Evolutionary conservation across 2,329 filamentous ascomycete genomes (phyloP), one percentile per base, ranked within the genome.

Genomic region (Apiospora koreana): DNA sequence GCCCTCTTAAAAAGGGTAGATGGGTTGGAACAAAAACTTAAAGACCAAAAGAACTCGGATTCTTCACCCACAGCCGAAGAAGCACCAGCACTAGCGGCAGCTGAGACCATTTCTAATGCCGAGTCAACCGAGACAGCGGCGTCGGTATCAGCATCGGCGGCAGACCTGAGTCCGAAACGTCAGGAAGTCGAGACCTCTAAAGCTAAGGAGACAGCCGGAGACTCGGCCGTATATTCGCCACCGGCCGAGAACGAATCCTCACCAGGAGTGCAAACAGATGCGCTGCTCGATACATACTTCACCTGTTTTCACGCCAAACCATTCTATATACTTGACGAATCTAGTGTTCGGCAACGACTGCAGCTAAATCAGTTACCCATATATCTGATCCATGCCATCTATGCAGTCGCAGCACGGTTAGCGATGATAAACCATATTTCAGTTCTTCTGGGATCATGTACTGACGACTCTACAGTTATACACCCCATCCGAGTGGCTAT

Each of bases 1-100:
- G 93, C 94, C 1, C 83, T 97, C 10, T 79, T 97, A 71, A 97
- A 95, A 80, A 88, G 94, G 68, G 94, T 97, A 2, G 94, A 97
- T 79, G 94, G 94, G 1, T 84, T 97, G 67, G 94, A 97, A 79
- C 93, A 93, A 77, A 90, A 91, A 72, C 84, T 97, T 48, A 93
- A 94, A 78, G 89, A 92, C 73, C 89, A 91, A 76, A 90, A 90
- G 74, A 83, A 80, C 69, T 74, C 70, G 82, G 84, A 77, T 35
- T 70, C 64, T 46, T 85, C 85, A 28, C 81, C 85, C 41, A 76
- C 76, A 5, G 79, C 80, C 14, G 80, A 77, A 58, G 80, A 80
- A 16, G 46, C 77, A 12, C 68, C 74, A 69, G 75, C 76, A 16
- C 65, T 74, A 35, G 71, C 71, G 23, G 72, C 65, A 50, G 48